Percentiles rank a stretch among this genome's conserved stretches.
Evolutionary conservation across 306 rosid species (phyloP).

Genomic region (Ormosia emarginata): DNA sequence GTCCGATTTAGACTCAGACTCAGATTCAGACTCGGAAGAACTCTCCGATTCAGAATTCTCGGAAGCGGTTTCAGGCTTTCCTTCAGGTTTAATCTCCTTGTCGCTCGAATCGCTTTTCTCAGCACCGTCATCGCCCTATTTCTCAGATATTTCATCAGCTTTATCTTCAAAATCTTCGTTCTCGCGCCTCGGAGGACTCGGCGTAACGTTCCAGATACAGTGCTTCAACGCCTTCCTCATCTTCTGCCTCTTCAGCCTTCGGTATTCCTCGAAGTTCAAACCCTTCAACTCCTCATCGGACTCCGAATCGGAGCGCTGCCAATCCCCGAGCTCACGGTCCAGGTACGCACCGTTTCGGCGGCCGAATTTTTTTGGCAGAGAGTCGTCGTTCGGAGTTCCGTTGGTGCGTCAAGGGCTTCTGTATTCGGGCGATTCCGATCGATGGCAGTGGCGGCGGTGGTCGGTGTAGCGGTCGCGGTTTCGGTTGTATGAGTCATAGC

Average conservation of each 20-base stretch:
- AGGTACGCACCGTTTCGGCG: slow-evolving; percentile 40
- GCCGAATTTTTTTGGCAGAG: slow-evolving; percentile 70
- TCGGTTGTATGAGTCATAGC: slow-evolving; percentile 57
- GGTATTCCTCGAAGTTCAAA: slow-evolving; percentile 57
- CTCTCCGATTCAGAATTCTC: slow-evolving; percentile 30
- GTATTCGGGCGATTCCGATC: slow-evolving; percentile 39
- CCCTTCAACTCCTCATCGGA: slow-evolving; percentile 89
- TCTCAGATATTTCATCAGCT: slow-evolving; percentile 46
- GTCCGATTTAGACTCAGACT: slow-evolving; percentile 29
- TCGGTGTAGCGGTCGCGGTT: not conserved
- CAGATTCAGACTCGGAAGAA: slow-evolving; percentile 24
- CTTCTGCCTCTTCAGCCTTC: slow-evolving; percentile 85
- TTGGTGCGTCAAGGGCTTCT: slow-evolving; percentile 47
- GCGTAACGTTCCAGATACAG: slow-evolving; percentile 82
- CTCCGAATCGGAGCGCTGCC: slow-evolving; percentile 47
- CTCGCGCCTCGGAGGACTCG: slow-evolving; percentile 78
- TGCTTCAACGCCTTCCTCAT: slow-evolving; percentile 62
- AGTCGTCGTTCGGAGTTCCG: slow-evolving; percentile 16
- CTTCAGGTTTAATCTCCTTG: slow-evolving; percentile 18
- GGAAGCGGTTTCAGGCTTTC: slow-evolving; percentile 20
- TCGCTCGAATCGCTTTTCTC: slow-evolving; percentile 22
- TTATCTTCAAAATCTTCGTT: slow-evolving; percentile 52
- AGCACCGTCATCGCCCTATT: slow-evolving; percentile 3
- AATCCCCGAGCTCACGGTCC: slow-evolving; percentile 41
- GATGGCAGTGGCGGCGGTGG: slow-evolving; percentile 28